A percentile compares a stretch with the other conserved stretches of the same genome.
Conservation (phyloP, 805 yeast species). For the Ogataea methanolica region DNA sequence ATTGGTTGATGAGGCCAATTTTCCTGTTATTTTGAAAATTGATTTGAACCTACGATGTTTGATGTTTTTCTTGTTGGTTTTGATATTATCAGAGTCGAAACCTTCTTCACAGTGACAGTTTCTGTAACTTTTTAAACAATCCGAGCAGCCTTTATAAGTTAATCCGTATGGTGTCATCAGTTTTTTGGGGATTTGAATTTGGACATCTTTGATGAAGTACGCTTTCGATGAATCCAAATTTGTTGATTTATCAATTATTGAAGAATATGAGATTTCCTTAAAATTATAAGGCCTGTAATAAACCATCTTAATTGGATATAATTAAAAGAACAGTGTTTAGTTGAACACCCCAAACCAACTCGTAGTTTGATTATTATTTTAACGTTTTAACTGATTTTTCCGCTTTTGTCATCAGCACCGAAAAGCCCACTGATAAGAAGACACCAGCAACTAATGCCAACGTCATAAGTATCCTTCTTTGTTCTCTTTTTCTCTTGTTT, state of each 20-base stretch:
- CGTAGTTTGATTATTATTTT: no score
- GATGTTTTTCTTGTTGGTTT: not conserved
- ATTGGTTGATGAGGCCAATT: not conserved
- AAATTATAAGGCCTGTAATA: not conserved
- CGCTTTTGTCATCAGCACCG: no score
- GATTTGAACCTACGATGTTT: not conserved
- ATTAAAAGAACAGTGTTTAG: no score
- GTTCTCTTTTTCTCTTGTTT: no score
- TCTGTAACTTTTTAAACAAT: not conserved
- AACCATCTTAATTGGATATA: no score
- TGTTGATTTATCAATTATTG: not conserved
- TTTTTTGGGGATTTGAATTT: not conserved
- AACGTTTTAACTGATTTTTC: no score
- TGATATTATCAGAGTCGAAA: no score
- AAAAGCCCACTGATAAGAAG: no score
- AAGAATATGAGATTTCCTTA: not conserved
- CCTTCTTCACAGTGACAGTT: not conserved
- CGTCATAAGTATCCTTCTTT: no score
- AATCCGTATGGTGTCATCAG: not conserved
- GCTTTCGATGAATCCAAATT: not conserved
- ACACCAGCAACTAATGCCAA: no score
- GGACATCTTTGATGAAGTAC: not conserved
- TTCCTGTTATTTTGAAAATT: not conserved
- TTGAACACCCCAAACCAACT: no score
- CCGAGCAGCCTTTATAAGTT: not conserved